Evolutionary conservation across 371 early-diverging fungal species (phyloP), one percentile per base, ranked within the genome.

Genomic region (Dentiscutata heterogama): DNA sequence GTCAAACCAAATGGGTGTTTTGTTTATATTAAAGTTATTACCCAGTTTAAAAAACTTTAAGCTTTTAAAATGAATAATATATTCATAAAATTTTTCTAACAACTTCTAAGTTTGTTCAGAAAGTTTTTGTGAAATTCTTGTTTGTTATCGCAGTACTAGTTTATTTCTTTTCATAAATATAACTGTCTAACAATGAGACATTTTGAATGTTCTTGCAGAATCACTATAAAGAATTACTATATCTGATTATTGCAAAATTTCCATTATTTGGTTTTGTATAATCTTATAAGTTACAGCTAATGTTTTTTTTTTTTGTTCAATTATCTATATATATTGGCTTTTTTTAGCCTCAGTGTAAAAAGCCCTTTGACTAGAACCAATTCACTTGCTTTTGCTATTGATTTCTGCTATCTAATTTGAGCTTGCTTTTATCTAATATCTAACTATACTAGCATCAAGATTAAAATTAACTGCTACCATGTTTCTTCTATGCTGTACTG

Each of bases 291-390:
- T 67, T 10, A 67, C 39, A 27, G 31, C 2, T 29, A 27, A 11
- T 6, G 3, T 27, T 27, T 64, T n/a, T 27, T 22, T n/a, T 27
- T 31, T 20, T 71, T 50, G 42, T 31, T 71, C 71, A 46, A 22
- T 27, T 35, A 75, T 56, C 60, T 58, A 75, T 22, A 8, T 20
- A 75, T 75, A 56, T 22, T 56, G 29, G 10, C 46, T 10, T 29
- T 75, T 56, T n/a, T 75, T 58, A 2, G 75, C 75, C 29, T 75
- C 56, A 20, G 54, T 22, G 35, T 35, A 75, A 20, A 56, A 56
- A 14, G 75, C 56, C 31, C 58, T 75, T 75, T 39, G 27, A 16
- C 75, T 58, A n/a, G 75, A 75, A 25, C 75, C 75, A 58, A 75
- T 11, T 39, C 56, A 29, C 18, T 27, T 18, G 50, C 50, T 71